These are phyloP conservation scores for Beauveria caledonica DNA, from an alignment of 2,329 filamentous ascomycete genomes.

Conservation along the genomic window DNA sequence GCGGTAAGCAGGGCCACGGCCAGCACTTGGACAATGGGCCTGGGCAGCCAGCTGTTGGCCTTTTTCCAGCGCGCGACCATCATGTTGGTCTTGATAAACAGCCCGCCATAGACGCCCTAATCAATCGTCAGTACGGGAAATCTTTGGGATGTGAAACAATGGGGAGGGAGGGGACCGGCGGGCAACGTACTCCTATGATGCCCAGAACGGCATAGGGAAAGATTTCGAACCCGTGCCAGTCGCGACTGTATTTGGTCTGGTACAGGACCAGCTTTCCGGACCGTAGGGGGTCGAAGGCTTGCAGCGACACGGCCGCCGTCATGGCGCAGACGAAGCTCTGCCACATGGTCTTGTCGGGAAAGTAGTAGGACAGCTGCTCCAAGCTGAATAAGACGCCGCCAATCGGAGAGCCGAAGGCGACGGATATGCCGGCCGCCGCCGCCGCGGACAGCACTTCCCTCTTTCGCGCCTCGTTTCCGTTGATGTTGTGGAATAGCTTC, in stretches of 20 bases:
- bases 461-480: constrained; percentile 87
- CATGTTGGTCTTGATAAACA: constrained; percentile 96
- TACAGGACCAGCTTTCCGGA: constrained; percentile 94
- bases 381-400: constrained; percentile 92
- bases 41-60: constrained; percentile 53
- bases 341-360: constrained; percentile 99
- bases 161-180: neutral
- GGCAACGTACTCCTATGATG: constrained; percentile 56
- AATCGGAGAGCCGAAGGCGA: constrained; percentile 89
- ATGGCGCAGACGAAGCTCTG: constrained; percentile 98
- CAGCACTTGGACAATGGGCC: constrained; percentile 71
- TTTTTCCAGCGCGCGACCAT: constrained; percentile 73
- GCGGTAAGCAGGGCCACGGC: constrained; percentile 75
- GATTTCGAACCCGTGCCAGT: constrained; percentile 93
- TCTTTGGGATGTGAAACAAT: neutral
- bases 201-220: constrained; percentile 81
- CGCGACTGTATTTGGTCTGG: constrained; percentile 84
- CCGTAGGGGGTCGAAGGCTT: constrained; percentile 88
- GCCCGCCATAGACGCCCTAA: constrained; percentile 79
- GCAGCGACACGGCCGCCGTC: constrained; percentile 91
- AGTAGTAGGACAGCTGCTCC: constrained; percentile 97
- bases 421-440: constrained; percentile 84
- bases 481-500: constrained; percentile 67
- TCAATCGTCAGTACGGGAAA: constrained; percentile 12
- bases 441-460: constrained; percentile 88